Percentiles rank a stretch among this genome's conserved stretches.
Evolutionary conservation across 345 rosid genomes (phyloP).

Genomic region (Eucalyptus victrix): DNA sequence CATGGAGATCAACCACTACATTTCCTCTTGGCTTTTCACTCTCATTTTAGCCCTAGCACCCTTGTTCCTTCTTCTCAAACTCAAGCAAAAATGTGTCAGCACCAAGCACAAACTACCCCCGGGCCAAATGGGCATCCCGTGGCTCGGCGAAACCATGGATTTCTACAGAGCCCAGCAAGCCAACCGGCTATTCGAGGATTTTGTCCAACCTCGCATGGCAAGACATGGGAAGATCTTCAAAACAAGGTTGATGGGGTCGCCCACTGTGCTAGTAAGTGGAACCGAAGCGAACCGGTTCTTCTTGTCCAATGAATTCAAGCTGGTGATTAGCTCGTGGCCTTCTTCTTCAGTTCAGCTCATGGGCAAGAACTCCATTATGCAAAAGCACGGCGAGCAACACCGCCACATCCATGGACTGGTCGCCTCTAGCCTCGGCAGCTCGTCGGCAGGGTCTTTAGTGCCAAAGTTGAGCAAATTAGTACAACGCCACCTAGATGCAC

Average conservation of each 20-base stretch:
- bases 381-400: slow-evolving; percentile 50
- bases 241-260: slow-evolving; percentile 61
- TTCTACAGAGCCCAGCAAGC: slow-evolving; percentile 53
- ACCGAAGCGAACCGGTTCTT: slow-evolving; percentile 55
- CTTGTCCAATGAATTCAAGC: slow-evolving; percentile 59
- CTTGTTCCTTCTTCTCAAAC: neutral
- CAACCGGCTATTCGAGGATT: slow-evolving; percentile 49
- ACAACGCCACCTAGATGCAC: slow-evolving; percentile 19
- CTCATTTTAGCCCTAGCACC: slow-evolving; percentile 14
- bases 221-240: slow-evolving; percentile 61
- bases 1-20: neutral
- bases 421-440: slow-evolving; percentile 21
- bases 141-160: slow-evolving; percentile 64
- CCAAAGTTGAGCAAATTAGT: slow-evolving; percentile 43
- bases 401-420: slow-evolving; percentile 31
- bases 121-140: slow-evolving; percentile 56
- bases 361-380: slow-evolving; percentile 66
- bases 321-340: slow-evolving; percentile 81
- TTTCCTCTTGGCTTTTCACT: slow-evolving; percentile 21
- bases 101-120: slow-evolving; percentile 41
- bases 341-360: slow-evolving; percentile 55
- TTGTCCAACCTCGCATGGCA: slow-evolving; percentile 38
- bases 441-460: slow-evolving; percentile 31
- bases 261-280: slow-evolving; percentile 52
- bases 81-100: neutral